Evolutionary conservation across 2,329 filamentous ascomycete genomes (phyloP), one percentile per base, ranked within the genome.

Genomic region (Penicillium sp.): DNA sequence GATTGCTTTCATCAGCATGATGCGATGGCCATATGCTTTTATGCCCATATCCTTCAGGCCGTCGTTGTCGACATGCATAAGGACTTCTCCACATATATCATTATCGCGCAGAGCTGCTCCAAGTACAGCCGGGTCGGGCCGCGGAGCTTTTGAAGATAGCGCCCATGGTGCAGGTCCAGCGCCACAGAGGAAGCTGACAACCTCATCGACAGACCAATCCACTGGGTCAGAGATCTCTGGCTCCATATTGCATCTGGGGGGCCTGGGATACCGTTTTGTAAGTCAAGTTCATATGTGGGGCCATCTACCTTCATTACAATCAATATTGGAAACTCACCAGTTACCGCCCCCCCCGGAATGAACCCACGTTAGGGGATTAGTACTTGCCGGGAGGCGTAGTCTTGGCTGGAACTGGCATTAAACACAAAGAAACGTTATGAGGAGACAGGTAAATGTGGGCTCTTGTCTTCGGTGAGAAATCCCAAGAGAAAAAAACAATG

Each of bases 181-280:
- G 22, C 82, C 79, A 68, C 87, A 91, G 3, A 96, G 78, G 66
- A 88, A 86, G 16, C 79, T 70, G 10, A 89, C 82, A 11, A 96
- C 84, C 35, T 86, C 81, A 37, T 89, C 85, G 31, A 87, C 79
- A 35, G 83, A 82, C 91, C 91, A 96, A 53, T 82, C 68, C 72
- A 87, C 89, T n/a, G 91, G 91, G 73, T 96, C 90, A 16, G 72
- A 70, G 48, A 73, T 72, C 51, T 58, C 59, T 26, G 60, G 52
- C 21, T 63, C 52, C 72, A 74, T 74, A 19, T 7, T 52, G 39
- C 14, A 1, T 52, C 51, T 48, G 44, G 56, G 59, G 55, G 57
- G 64, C 50, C 60, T 62, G 14, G 22, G 10, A 13, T 6, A 41
- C n/a, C 16, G 3, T 11, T 13, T 11, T 22, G 19, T 41, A 13